These are phyloP conservation scores for Neurospora sp. DNA, from an alignment of 2,329 filamentous ascomycete species.

Conservation along the genomic window DNA sequence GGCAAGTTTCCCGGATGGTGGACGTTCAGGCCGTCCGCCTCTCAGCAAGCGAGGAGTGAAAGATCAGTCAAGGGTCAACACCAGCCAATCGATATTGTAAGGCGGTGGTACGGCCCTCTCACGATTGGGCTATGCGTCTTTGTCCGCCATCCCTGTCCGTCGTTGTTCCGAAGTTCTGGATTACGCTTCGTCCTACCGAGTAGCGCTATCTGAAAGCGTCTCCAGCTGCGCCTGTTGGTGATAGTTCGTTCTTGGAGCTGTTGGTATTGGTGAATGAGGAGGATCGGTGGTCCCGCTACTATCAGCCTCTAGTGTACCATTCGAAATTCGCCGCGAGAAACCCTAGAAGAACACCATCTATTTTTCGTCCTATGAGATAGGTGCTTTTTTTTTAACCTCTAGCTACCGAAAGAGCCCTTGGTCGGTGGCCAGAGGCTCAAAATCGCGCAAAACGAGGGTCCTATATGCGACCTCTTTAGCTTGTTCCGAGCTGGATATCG, in stretches of 20 bases:
- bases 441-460: not conserved
- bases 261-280: not conserved
- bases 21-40: not conserved
- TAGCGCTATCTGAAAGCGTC: not conserved
- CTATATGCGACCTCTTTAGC: not conserved
- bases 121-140: not conserved
- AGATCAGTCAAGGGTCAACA: not conserved
- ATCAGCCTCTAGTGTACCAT: not conserved
- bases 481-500: not conserved
- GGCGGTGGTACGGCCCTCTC: not conserved
- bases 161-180: not conserved
- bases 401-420: not conserved
- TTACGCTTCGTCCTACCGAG: not conserved
- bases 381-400: not conserved
- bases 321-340: not conserved
- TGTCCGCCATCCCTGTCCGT: not conserved
- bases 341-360: not conserved
- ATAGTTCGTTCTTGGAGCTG: not conserved
- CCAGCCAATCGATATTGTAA: not conserved
- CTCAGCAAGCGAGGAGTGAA: not conserved
- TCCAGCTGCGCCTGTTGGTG: not conserved
- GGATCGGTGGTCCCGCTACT: not conserved
- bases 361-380: not conserved
- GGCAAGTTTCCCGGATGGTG: not conserved
- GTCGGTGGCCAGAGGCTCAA: not conserved